Evolutionary conservation across 2,329 filamentous ascomycete species (phyloP), one percentile per base, ranked within the genome.

Genomic region (Verticillium isaacii): DNA sequence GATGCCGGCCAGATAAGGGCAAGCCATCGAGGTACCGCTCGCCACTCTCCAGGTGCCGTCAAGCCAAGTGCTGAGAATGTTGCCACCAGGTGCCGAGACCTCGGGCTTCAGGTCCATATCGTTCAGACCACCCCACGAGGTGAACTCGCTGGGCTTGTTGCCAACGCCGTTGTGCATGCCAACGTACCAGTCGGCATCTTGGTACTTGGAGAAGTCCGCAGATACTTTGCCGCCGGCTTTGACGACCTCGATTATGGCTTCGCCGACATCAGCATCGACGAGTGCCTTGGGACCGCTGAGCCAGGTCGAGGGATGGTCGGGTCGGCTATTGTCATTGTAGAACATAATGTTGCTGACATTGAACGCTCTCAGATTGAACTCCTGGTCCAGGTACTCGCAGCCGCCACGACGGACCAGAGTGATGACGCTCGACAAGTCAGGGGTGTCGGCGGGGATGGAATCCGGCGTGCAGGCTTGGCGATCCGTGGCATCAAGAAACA

Each of bases 311-410:
- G 3, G 77, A 73, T 14, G 72, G 74, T 8, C 66, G 63, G 39
- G 58, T 6, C 32, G 7, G n/a, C 50, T 45, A 11, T 71, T 72
- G 63, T 83, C 85, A 76, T 88, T 88, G 72, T 88, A 89, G 67
- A 86, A 76, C 65, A 89, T 72, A 60, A 89, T 73, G 64, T 87
- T 86, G 67, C 82, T 80, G 58, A 84, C 86, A 11, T 86, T 86
- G 60, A 78, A 78, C 7, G 75, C 78, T 4, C 75, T 79, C 5
- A 82, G 82, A 62, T 85, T 83, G 39, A 73, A 68, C 1, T 79
- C 79, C 74, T 89, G 88, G 17, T 78, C 66, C 2, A 76, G 74
- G 62, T 86, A 86, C 0, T 77, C 77, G 69, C 86, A 89, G 9
- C 73, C 79, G 56, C 75, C 77, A 23, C 72, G 72, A 34, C 74